These are phyloP conservation scores for Scedosporium aurantiacum DNA, from an alignment of 2,329 filamentous ascomycete species.

Conservation along the genomic window DNA sequence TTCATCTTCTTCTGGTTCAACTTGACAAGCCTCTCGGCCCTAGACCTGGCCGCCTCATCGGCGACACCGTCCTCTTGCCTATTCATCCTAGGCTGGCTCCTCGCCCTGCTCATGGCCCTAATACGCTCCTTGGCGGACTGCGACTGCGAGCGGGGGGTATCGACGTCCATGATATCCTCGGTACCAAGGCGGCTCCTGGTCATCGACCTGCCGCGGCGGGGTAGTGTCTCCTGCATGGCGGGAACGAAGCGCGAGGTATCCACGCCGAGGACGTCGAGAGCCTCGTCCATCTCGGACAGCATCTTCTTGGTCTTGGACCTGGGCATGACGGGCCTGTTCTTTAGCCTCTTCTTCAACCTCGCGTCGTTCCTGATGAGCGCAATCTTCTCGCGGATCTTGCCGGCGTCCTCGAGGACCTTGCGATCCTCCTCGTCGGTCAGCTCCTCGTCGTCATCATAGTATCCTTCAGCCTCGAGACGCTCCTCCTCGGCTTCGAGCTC, in stretches of 20 bases:
- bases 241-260: slow-evolving; percentile 46
- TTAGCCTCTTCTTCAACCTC: slow-evolving; percentile 89
- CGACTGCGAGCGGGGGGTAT: slow-evolving; percentile 26
- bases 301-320: slow-evolving; percentile 71
- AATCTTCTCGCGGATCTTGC: slow-evolving; percentile 91
- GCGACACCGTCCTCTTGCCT: slow-evolving; percentile 68
- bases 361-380: slow-evolving; percentile 86
- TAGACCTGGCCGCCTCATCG: slow-evolving; percentile 53
- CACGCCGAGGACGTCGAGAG: slow-evolving; percentile 74
- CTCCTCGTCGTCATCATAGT: slow-evolving; percentile 76
- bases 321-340: slow-evolving; percentile 92
- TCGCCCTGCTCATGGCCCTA: slow-evolving; percentile 61
- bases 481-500: slow-evolving; percentile 94
- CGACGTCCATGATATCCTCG: slow-evolving; percentile 67
- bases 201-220: slow-evolving; percentile 64
- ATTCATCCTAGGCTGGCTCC: slow-evolving; percentile 42
- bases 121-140: slow-evolving; percentile 44
- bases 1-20: slow-evolving; percentile 98
- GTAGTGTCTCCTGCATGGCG: slow-evolving; percentile 41
- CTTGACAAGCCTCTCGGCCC: slow-evolving; percentile 80
- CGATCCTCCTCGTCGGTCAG: slow-evolving; percentile 83
- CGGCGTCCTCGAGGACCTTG: slow-evolving; percentile 81
- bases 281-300: slow-evolving; percentile 75
- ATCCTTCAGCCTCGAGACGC: slow-evolving; percentile 79
- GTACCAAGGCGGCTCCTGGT: slow-evolving; percentile 52